A percentile compares a stretch with the other conserved stretches of the same genome.
Conservation (phyloP, 1,284 basidiomycete species). For the Hortiboletus rubellus region DNA sequence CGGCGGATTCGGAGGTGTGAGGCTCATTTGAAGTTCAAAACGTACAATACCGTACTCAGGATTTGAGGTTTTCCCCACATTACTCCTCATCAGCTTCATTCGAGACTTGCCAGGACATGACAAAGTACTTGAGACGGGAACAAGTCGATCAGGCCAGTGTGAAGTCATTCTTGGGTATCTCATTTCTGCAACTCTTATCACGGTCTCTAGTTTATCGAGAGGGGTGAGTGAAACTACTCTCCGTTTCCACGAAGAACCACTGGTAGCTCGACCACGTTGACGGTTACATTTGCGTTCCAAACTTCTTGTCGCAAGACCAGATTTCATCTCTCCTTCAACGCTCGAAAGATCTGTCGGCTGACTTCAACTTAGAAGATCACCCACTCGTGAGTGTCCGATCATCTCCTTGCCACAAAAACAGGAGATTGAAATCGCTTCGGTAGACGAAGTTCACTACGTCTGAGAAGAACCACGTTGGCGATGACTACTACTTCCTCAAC, state of each 20-base stretch:
- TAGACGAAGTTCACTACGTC: slow-evolving; percentile 89
- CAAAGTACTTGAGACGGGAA: slow-evolving; percentile 39
- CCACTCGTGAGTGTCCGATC: slow-evolving; percentile 59
- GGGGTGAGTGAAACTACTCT: slow-evolving; percentile 21
- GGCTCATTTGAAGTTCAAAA: neutral
- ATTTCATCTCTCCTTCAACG: slow-evolving; percentile 65
- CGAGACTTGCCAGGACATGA: neutral
- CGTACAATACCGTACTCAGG: slow-evolving; percentile 8
- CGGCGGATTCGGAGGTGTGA: slow-evolving; percentile 34
- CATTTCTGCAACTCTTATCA: neutral
- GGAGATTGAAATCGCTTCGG: neutral
- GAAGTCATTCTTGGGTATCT: neutral
- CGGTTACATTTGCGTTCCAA: slow-evolving; percentile 79
- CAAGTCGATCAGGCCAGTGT: slow-evolving; percentile 43
- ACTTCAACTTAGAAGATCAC: slow-evolving; percentile 77
- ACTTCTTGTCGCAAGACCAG: slow-evolving; percentile 65
- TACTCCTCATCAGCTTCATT: neutral
- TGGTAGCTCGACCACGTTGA: neutral
- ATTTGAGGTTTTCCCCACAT: neutral
- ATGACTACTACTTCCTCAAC: slow-evolving; percentile 83
- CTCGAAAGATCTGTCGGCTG: slow-evolving; percentile 70
- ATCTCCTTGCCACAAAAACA: neutral
- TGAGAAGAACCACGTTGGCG: slow-evolving; percentile 77
- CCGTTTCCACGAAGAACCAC: neutral
- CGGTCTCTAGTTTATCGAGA: slow-evolving; percentile 20